phyloP scores from a whole-genome alignment of 176 grass and related monocot species.

The Ananas comosus region DNA sequence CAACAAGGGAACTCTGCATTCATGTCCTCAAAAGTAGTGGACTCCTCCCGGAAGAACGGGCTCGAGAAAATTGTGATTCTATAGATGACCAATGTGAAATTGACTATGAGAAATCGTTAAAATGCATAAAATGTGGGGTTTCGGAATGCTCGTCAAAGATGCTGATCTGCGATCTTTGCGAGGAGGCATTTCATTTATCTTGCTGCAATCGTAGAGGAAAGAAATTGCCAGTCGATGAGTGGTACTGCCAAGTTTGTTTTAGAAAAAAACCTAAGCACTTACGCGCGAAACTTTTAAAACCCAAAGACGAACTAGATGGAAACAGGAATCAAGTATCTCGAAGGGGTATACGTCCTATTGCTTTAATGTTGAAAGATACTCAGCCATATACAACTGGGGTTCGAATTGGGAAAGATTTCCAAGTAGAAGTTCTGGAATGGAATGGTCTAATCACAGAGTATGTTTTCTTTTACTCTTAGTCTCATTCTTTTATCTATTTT shows the following conservation, averaged over 20 bases:
- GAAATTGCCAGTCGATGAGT: slow-evolving; percentile 43
- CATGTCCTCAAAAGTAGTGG: slow-evolving; percentile 33
- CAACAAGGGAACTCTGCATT: slow-evolving; percentile 48
- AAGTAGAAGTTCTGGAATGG: slow-evolving; percentile 68
- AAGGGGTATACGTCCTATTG: slow-evolving; percentile 23
- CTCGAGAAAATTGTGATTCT: slow-evolving; percentile 21
- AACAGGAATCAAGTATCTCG: slow-evolving; percentile 12
- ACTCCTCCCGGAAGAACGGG: slow-evolving; percentile 11
- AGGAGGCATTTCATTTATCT: slow-evolving; percentile 59
- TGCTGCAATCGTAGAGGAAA: slow-evolving; percentile 43
- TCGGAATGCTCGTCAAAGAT: slow-evolving; percentile 47
- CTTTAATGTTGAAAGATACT: slow-evolving; percentile 35
- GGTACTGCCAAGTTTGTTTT: slow-evolving; percentile 48
- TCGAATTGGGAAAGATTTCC: slow-evolving; percentile 64
- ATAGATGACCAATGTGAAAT: slow-evolving; percentile 3
- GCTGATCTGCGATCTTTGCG: slow-evolving; percentile 74
- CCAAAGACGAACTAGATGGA: slow-evolving; percentile 10
- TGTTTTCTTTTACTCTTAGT: slow-evolving; percentile 3
- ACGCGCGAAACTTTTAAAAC: slow-evolving; percentile 12
- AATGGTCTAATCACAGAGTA: slow-evolving; percentile 41
- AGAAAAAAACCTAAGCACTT: slow-evolving; percentile 44
- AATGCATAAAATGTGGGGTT: slow-evolving; percentile 39
- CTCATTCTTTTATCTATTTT: not conserved
- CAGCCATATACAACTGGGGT: slow-evolving; percentile 37
- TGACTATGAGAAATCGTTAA: slow-evolving; percentile 26